Percentiles rank a stretch among this genome's conserved stretches.
Conservation (phyloP, 306 rosid species). For the Vigna mungo region DNA sequence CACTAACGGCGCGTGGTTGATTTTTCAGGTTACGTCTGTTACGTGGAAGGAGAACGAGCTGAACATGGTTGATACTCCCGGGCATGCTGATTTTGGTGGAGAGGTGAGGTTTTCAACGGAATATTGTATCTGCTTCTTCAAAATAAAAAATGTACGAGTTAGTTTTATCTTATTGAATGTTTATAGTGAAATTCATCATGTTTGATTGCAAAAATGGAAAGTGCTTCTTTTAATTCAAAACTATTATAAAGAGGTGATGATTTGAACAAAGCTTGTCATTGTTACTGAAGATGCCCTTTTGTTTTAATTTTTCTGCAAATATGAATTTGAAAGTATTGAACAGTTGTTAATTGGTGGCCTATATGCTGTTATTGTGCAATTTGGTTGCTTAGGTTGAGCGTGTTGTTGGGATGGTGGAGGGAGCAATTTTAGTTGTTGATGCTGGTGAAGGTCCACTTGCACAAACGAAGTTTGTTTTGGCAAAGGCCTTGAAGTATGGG, state of each 20-base stretch:
- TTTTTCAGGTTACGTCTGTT: slow-evolving; percentile 78
- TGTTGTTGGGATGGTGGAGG: slow-evolving; percentile 98
- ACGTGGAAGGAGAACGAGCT: slow-evolving; percentile 90
- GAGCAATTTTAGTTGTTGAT: slow-evolving; percentile 94
- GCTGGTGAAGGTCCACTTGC: slow-evolving; percentile 99
- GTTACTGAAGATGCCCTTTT: background rate
- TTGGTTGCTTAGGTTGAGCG: slow-evolving; percentile 72
- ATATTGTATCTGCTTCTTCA: background rate
- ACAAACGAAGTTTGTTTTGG: slow-evolving; percentile 95
- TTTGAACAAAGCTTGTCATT: background rate
- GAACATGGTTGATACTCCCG: slow-evolving; percentile 98
- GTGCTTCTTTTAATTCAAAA: background rate
- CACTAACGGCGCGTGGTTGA: background rate
- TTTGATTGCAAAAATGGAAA: slow-evolving; percentile 12
- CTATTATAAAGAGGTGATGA: background rate
- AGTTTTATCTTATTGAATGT: too few relatives aligned
- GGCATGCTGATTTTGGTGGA: slow-evolving; percentile 99
- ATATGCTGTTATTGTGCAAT: slow-evolving; percentile 17
- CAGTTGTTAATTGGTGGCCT: background rate
- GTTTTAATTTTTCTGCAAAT: background rate
- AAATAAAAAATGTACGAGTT: too few relatives aligned
- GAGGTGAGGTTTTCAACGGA: slow-evolving; percentile 59
- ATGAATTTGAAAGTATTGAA: background rate
- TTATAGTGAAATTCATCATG: background rate
- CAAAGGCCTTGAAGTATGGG: slow-evolving; percentile 92